Evolutionary conservation across 2,329 filamentous ascomycete genomes (phyloP).

Genomic region (Didymellaceae sp.): DNA sequence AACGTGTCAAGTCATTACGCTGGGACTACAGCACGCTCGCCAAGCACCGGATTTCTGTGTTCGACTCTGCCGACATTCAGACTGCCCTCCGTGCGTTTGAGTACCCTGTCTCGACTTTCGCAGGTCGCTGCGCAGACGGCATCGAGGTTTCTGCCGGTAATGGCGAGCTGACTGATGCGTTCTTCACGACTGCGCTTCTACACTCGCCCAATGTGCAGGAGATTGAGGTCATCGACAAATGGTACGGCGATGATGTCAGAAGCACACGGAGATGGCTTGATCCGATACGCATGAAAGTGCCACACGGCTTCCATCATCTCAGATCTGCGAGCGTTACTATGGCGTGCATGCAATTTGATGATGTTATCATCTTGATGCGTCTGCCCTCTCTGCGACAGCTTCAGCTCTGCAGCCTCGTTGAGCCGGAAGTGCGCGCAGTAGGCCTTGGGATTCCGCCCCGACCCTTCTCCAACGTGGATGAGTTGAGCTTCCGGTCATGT

Average conservation of each 20-base stretch:
- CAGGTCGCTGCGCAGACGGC: constrained; percentile 1
- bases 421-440: constrained; percentile 8
- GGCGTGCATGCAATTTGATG: constrained; percentile 16
- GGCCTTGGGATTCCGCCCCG: constrained; percentile 6
- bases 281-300: constrained; percentile 10
- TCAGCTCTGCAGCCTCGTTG: constrained; percentile 14
- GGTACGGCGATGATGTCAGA: constrained; percentile 15
- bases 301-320: constrained; percentile 5
- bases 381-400: constrained; percentile 11
- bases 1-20: not conserved
- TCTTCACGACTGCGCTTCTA: constrained; percentile 7
- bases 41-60: constrained; percentile 5
- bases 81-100: constrained; percentile 6
- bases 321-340: constrained; percentile 13
- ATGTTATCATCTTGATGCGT: constrained; percentile 12
- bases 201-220: constrained; percentile 6
- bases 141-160: not conserved
- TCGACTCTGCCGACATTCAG: constrained; percentile 9
- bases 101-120: constrained; percentile 8
- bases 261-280: constrained; percentile 9
- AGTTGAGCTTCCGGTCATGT: constrained; percentile 11
- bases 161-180: constrained; percentile 10
- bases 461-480: constrained; percentile 10
- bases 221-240: constrained; percentile 13
- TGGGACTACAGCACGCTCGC: constrained; percentile 15